Conservation (phyloP, 768 basidiomycete species). For the Porpolomopsis calyptriformis region DNA sequence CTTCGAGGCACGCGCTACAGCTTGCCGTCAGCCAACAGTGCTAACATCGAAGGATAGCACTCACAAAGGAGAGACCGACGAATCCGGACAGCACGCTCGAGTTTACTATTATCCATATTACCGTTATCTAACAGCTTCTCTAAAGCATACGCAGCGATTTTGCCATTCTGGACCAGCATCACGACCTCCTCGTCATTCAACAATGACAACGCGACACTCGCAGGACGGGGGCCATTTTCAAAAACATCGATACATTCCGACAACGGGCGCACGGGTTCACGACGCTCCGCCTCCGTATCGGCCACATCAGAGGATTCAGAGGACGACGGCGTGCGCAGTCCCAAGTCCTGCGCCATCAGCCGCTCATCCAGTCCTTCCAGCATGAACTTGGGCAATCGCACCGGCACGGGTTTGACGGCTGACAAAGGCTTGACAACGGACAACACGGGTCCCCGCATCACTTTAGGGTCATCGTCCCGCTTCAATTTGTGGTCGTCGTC, state of each 20-base stretch:
- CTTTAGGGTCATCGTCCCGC: conserved; percentile 10
- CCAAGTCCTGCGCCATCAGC: conserved; percentile 29
- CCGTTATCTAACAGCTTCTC: conserved; percentile 81
- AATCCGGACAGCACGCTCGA: conserved; percentile 78
- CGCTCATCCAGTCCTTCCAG: conserved; percentile 47
- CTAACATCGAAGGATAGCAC: conserved; percentile 22
- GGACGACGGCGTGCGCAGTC: conserved; percentile 7
- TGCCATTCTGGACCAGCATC: conserved; percentile 76
- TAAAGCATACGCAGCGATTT: conserved; percentile 89
- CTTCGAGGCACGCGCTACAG: conserved; percentile 66
- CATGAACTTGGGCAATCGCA: conserved; percentile 32
- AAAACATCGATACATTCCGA: conserved; percentile 75
- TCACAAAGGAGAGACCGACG: conserved; percentile 84
- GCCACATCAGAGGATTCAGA: neutral
- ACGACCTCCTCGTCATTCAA: conserved; percentile 92
- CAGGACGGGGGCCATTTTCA: conserved; percentile 58
- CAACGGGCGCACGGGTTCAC: conserved; percentile 35
- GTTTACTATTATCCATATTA: conserved; percentile 37
- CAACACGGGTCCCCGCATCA: neutral
- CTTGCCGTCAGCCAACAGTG: conserved; percentile 6
- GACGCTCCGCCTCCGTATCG: neutral
- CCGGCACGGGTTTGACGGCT: conserved; percentile 10
- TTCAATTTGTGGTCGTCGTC: conserved; percentile 2
- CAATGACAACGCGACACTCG: conserved; percentile 42
- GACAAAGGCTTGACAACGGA: neutral